These are phyloP conservation scores for Parmales sp. DNA, from an alignment of 108 stramenopile genomes.

Conservation along the genomic window DNA sequence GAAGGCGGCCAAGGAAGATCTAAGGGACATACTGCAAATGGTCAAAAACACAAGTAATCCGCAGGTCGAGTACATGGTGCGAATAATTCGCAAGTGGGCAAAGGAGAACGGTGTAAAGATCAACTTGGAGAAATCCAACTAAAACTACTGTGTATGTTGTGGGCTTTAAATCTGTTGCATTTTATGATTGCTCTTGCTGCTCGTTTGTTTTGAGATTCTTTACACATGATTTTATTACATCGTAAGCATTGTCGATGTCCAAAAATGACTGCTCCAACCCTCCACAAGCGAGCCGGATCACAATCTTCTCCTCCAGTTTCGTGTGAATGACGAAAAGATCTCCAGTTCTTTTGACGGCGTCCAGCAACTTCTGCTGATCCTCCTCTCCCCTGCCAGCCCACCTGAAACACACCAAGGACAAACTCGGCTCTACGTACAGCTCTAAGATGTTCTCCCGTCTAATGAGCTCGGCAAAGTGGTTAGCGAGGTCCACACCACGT, in stretches of 20 bases:
- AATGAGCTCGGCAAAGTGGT: background rate
- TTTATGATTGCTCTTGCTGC: no score
- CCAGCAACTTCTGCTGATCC: background rate
- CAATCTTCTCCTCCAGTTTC: slow-evolving; percentile 10
- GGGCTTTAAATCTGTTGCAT: no score
- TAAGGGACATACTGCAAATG: slow-evolving; percentile 55
- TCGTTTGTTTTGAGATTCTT: no score
- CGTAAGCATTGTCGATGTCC: no score
- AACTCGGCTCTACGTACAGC: background rate
- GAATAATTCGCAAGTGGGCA: slow-evolving; percentile 53
- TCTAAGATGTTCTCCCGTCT: slow-evolving; percentile 5
- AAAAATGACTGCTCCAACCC: slow-evolving; percentile 1
- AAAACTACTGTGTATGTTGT: no score
- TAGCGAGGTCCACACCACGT: background rate
- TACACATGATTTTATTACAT: no score
- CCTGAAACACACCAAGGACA: slow-evolving; percentile 16
- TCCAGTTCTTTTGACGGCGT: slow-evolving; percentile 5
- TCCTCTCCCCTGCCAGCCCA: background rate
- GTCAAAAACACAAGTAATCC: slow-evolving; percentile 51
- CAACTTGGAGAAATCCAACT: no score
- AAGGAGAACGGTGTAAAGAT: slow-evolving; percentile 39
- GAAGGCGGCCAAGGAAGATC: slow-evolving; percentile 40
- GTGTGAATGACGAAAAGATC: slow-evolving; percentile 10
- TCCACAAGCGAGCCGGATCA: slow-evolving; percentile 12
- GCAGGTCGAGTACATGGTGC: slow-evolving; percentile 58